A percentile compares a stretch with the other conserved stretches of the same genome.
Evolutionary conservation across 768 basidiomycete species (phyloP).

Genomic region (Chalciporus piperatus): DNA sequence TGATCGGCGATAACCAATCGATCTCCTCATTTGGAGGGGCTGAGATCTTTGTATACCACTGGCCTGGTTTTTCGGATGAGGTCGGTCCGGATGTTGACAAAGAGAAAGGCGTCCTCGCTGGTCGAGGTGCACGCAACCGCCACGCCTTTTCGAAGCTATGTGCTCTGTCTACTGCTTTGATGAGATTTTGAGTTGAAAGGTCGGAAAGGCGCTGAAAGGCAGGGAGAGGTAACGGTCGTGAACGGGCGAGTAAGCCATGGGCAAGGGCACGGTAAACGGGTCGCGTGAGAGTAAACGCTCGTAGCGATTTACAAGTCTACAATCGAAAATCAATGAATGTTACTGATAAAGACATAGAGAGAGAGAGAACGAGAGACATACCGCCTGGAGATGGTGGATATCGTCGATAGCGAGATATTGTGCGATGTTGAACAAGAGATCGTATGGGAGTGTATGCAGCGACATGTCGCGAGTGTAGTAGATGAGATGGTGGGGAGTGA

Average conservation of each 20-base stretch:
- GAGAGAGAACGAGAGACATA: constrained; percentile 35
- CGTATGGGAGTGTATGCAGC: constrained; percentile 57
- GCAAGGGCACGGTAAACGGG: constrained; percentile 69
- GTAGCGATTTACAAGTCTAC: constrained; percentile 62
- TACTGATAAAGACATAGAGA: background rate
- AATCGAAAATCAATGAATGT: background rate
- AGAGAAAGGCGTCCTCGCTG: constrained; percentile 35
- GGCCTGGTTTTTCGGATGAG: constrained; percentile 18
- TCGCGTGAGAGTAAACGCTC: constrained; percentile 59
- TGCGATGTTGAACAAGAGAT: constrained; percentile 67
- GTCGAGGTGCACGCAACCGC: constrained; percentile 56
- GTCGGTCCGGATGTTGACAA: constrained; percentile 26
- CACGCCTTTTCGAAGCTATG: constrained; percentile 60
- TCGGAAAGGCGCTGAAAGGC: constrained; percentile 70
- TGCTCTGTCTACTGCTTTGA: constrained; percentile 62
- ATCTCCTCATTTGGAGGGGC: constrained; percentile 68
- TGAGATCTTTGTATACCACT: constrained; percentile 69
- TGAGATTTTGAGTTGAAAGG: constrained; percentile 58
- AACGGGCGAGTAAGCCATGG: constrained; percentile 57
- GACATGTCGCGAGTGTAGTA: constrained; percentile 18
- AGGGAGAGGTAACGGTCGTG: constrained; percentile 64
- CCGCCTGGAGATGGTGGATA: constrained; percentile 58
- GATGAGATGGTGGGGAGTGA: background rate
- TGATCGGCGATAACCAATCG: constrained; percentile 77
- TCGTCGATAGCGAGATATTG: constrained; percentile 59